Base-by-base conservation (phyloP, 176 grass and related monocot species). In the Eragrostis nindensis region DNA sequence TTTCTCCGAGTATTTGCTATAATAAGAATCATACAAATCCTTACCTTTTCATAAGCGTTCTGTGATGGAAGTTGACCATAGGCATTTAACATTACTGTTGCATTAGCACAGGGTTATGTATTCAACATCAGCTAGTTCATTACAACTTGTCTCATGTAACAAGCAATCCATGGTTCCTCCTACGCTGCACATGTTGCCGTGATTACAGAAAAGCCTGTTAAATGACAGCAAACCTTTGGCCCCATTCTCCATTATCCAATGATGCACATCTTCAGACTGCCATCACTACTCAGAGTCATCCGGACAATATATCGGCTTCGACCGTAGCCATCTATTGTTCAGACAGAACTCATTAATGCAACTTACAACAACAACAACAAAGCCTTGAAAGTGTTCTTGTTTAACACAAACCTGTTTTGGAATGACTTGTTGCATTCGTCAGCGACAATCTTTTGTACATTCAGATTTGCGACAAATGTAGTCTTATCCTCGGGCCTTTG, bases 281-380 rank as follows among this genome's bases (percentile, higher is more conserved):
- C 43, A 44, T 44, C 2, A 44, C 43, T 44, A 44, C 43, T 44
- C 43, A 44, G 32, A 36, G 32, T 2, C 32, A 36, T 36, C 32
- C 43, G 43, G 12, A 27, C 5, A 29, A 24, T 27, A 63, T 63
- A 17, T 26, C 27, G 30, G 27, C 61, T 63, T 63, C 27, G 13
- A 63, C 61, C 14, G 13, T 63, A 63, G 15, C 61, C 61, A 63
- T 63, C 61, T 63, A 63, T 63, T 32, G 32, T 63, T 63, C 26
- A 63, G 32, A 27, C 26, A 63, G 32, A 63, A 26, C 27, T 26
- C 61, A 32, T 63, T 26, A 63, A 32, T 63, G 32, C 32, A 36
- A 36, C 27, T 32, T 32, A 26, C 30, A 63, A 63, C 30, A 63
- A 63, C 13, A 27, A 17, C 27, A 63, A 32, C 30, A 12, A 66